These are phyloP conservation scores for Solanum chaucha DNA, from an alignment of 257 asterid genomes.

Conservation along the genomic window DNA sequence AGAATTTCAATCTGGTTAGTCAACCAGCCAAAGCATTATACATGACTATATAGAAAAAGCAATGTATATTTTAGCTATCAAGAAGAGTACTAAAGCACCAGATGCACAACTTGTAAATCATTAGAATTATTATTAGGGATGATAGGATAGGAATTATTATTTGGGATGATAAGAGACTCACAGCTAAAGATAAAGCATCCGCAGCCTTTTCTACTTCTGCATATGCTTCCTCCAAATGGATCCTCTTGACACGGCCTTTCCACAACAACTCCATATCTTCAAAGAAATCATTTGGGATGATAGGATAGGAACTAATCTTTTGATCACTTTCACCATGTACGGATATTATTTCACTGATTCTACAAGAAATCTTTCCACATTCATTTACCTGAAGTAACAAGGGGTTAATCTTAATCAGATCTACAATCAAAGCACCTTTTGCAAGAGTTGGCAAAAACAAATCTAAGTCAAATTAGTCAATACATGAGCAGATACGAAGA, in stretches of 20 bases:
- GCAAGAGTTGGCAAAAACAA: background rate
- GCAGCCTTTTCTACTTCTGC: conserved; percentile 78
- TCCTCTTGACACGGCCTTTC: conserved; percentile 94
- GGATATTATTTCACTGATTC: conserved; percentile 74
- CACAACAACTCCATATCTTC: conserved; percentile 89
- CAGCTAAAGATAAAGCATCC: conserved; percentile 60
- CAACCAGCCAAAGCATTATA: background rate
- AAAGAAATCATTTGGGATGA: conserved; percentile 68
- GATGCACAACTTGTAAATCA: background rate
- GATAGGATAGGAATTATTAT: background rate
- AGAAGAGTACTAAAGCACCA: background rate
- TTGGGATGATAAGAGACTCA: conserved; percentile 24
- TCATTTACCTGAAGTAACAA: conserved; percentile 52
- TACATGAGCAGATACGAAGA: background rate
- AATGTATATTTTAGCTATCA: background rate
- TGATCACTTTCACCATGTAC: conserved; percentile 79
- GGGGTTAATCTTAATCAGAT: background rate
- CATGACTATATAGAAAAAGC: background rate
- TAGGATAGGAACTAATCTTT: conserved; percentile 32
- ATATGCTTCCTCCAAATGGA: conserved; percentile 76
- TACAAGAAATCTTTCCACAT: conserved; percentile 50
- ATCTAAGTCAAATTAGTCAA: background rate
- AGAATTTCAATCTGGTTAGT: background rate
- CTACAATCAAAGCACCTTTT: background rate
- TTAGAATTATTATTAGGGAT: background rate